These are phyloP conservation scores for Lactarius sp. DNA, from an alignment of 768 basidiomycete genomes.

Conservation along the genomic window DNA sequence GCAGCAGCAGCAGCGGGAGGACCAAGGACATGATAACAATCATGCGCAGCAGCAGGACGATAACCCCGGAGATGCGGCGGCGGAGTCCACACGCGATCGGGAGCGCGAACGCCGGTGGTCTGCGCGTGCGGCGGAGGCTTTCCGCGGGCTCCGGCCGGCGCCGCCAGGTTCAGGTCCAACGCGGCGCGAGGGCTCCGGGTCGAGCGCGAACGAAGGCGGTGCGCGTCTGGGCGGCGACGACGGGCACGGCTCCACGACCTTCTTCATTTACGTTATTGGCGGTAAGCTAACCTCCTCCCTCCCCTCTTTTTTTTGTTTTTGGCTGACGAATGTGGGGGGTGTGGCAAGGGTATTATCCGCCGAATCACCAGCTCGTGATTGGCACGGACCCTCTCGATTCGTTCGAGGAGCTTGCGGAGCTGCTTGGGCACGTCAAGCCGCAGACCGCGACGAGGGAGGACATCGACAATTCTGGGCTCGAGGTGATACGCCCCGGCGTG, in stretches of 20 bases:
- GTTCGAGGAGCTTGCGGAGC: slow-evolving; percentile 80
- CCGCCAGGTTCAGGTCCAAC: slow-evolving; percentile 24
- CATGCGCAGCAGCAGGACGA: background rate
- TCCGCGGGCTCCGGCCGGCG: slow-evolving; percentile 48
- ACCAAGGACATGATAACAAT: background rate
- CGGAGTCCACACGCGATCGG: slow-evolving; percentile 3
- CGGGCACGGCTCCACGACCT: slow-evolving; percentile 53
- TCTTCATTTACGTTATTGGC: slow-evolving; percentile 88
- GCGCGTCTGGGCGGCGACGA: slow-evolving; percentile 16
- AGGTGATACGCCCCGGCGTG: slow-evolving; percentile 51
- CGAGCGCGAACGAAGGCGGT: background rate
- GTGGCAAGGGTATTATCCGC: slow-evolving; percentile 78
- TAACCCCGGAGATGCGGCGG: background rate
- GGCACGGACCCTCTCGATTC: slow-evolving; percentile 69
- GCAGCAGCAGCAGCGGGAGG: background rate
- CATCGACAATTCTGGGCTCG: slow-evolving; percentile 77
- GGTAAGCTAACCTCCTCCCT: slow-evolving; percentile 39
- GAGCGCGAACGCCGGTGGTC: slow-evolving; percentile 46
- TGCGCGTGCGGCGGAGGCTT: slow-evolving; percentile 56
- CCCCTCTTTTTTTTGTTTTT: background rate
- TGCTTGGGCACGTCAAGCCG: slow-evolving; percentile 78
- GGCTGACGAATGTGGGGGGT: background rate
- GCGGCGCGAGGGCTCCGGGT: slow-evolving; percentile 22
- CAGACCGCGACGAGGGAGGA: slow-evolving; percentile 80
- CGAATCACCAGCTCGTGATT: slow-evolving; percentile 84